Conservation (phyloP, 2,329 filamentous ascomycete genomes). For the Fusarium abutilonis region DNA sequence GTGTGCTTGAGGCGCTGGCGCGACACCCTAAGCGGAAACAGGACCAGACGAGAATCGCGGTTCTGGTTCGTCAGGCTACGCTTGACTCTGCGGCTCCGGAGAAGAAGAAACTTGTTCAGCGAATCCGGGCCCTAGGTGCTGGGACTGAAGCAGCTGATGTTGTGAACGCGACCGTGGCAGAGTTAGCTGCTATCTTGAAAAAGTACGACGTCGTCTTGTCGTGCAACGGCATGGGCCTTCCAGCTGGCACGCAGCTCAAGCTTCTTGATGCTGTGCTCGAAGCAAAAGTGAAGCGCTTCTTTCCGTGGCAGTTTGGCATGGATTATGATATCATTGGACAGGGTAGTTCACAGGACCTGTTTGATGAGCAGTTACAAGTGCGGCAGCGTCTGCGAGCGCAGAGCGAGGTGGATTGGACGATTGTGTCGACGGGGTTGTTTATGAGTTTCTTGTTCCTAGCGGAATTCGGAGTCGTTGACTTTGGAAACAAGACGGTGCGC, state of each 20-base stretch:
- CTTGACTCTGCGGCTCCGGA: constrained; percentile 52
- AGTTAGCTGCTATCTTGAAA: constrained; percentile 56
- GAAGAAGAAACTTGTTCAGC: constrained; percentile 50
- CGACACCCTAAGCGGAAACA: constrained; percentile 54
- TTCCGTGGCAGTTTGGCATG: constrained; percentile 80
- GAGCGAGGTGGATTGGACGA: constrained; percentile 63
- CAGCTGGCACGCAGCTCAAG: constrained; percentile 66
- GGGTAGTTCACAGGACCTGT: constrained; percentile 69
- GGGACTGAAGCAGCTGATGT: constrained; percentile 58
- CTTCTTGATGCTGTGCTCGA: constrained; percentile 64
- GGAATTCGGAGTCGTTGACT: constrained; percentile 70
- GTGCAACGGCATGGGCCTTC: constrained; percentile 68
- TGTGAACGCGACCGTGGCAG: constrained; percentile 48
- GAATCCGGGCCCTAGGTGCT: constrained; percentile 52
- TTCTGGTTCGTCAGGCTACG: constrained; percentile 64
- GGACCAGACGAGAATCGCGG: constrained; percentile 52
- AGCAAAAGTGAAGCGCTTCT: constrained; percentile 61
- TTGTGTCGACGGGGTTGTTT: constrained; percentile 76
- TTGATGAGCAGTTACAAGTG: constrained; percentile 73
- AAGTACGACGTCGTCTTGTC: constrained; percentile 65
- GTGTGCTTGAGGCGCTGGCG: constrained; percentile 63
- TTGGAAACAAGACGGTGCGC: constrained; percentile 54
- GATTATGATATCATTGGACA: constrained; percentile 73
- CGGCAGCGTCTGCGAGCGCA: constrained; percentile 62
- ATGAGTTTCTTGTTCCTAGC: constrained; percentile 74